Base-by-base conservation (phyloP, 2,329 filamentous ascomycete genomes). In the Exserohilum turcica region DNA sequence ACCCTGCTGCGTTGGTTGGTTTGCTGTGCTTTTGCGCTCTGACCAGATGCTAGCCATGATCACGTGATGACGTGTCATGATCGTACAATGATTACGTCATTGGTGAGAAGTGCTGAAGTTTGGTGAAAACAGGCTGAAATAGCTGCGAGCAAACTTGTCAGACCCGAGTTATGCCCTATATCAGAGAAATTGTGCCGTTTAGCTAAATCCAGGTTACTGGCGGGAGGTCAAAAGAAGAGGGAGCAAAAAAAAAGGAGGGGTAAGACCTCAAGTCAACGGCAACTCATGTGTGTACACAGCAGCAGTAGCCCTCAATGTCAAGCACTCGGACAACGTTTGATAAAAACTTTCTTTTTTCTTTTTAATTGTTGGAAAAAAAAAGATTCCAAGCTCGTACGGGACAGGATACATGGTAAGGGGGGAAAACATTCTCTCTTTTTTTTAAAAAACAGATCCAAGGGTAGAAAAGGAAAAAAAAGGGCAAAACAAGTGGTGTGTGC, bases 11-110 rank as follows among this genome's bases (percentile, higher is more conserved):
- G 19, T 18, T 5, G 28, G 19, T 19, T 2, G 5, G 21, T 42
- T 0, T 5, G 1, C 18, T 2, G 10, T 21, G 13, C 8, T 15
- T 15, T 10, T 13, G 16, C 39, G 24, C 28, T 12, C 33, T 31
- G 10, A 16, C 43, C 2, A 6, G 19, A 3, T 21, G 28, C 39
- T 18, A 15, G 6, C 3, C 0, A 12, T 1, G n/a, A n/a, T 57
- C 55, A 57, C 55, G 55, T 57, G 55, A 55, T 15, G 31, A 28
- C 47, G 43, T 43, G 48, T 51, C 42, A 46, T 36, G 10, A 40
- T 29, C 48, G 52, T 21, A 51, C 6, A 10, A 9, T 15, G 10
- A 52, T 46, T 38, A 54, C 52, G 40, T 53, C 50, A 53, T 32
- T 18, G 12, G 15, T 16, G n/a, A 32, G 5, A n/a, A 8, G 4